Evolutionary conservation across 139 green algal species (phyloP), one percentile per base, ranked within the genome.

Genomic region (Ostreobium quekettii): DNA sequence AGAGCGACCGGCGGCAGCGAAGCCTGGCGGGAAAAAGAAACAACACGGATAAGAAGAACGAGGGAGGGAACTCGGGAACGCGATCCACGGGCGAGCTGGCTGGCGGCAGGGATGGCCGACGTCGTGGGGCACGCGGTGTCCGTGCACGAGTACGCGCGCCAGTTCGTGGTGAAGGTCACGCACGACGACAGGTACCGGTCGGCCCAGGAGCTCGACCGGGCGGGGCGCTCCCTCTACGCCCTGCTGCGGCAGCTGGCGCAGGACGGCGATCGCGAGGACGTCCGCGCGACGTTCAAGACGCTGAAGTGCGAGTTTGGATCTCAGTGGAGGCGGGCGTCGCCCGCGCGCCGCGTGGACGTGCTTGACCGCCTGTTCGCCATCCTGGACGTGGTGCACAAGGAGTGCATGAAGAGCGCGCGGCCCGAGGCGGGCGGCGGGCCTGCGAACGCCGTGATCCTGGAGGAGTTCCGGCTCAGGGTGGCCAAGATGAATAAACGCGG

Each of bases 191-290:
- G 53, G 35, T 68, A 53, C 26, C 35, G 35, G 4, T 36, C 49
- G 3, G 28, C n/a, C 58, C 15, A 28, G 15, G 61, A 68, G 28
- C 36, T 68, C 35, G 22, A 68, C 4, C 7, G 4, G 8, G 61
- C 61, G 22, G 61, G 61, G 7, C 30, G 36, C 8, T 36, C 35
- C 24, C 53, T 68, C 61, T 68, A 68, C 36, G 49, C 61, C 8
- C 36, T 68, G 4, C 61, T 68, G 11, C 35, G 42, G n/a, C 35
- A 38, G 26, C 53, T 68, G 19, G 61, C 61, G 22, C 7, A 37
- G 53, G 61, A 68, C 19, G 61, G 61, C 35, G 61, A 68, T 38
- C 38, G 61, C 22, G 61, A 68, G 36, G 61, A 68, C 53, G 61
- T 68, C 6, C 38, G 61, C 11, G 42, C 36, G 26, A 36, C 61